Base-by-base conservation (phyloP, 192 early-diverging fungal species). In the Podochytrium sp. region DNA sequence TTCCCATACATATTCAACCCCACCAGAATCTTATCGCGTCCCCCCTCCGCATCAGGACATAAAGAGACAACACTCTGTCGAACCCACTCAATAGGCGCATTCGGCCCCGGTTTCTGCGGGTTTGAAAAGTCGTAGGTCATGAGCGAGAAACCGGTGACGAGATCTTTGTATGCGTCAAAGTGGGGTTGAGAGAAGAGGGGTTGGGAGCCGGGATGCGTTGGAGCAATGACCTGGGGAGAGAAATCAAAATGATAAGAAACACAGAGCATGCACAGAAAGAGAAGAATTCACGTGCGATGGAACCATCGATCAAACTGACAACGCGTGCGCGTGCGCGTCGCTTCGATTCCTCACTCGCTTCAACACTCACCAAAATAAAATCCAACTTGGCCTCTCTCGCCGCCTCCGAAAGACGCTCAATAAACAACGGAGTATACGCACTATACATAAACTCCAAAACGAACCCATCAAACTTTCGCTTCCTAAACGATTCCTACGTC, bases 61-160 rank as follows among this genome's bases (percentile, higher is more conserved):
- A 78, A 51, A 39, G 39, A 49, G 6, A 53, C 6, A 62, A 78
- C 61, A 42, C 73, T 78, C 4, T 62, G 47, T 2, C 10, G 33
- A 1, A 78, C 52, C 76, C 76, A 78, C 10, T 35, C 20, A 30
- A 78, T 18, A 14, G 76, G 76, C 12, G 76, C 58, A 50, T 78
- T 78, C 3, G 70, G 70, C 1, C 76, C 76, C 33, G 70, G 70
- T 12, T 33, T 53, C 16, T 62, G 18, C 20, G 32, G 49, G 0
- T 5, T 39, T n/a, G 76, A 73, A 38, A 37, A 78, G 53, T 78
- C 76, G 33, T 78, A 78, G 12, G 76, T 78, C 76, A 78, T 78
- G 34, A 78, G 64, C 20, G 60, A 65, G 68, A 78, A 78, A 2
- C 68, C 68, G 1, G 63, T 40, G 12, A 78, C 76, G 3, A 78